Evolutionary conservation across 108 stramenopile genomes (phyloP).

Genomic region (Nannochloropsis oceanica): DNA sequence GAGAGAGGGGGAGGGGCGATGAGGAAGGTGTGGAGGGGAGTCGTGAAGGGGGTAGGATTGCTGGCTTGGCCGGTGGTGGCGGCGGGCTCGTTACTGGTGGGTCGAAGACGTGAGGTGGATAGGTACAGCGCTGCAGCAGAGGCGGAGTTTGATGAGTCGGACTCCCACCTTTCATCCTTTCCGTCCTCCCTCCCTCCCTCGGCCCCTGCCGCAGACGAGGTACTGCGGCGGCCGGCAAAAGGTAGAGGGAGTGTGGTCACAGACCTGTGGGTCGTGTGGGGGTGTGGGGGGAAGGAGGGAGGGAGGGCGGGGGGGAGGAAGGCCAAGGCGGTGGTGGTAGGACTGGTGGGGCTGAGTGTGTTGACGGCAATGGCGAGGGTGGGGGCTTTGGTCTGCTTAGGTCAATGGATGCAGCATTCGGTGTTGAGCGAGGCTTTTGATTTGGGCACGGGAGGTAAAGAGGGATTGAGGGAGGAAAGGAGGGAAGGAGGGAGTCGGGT

Average conservation of each 20-base stretch:
- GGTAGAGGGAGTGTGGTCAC: not conserved
- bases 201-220: not conserved
- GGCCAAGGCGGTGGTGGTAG: not conserved
- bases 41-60: not conserved
- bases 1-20: not conserved
- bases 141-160: not conserved
- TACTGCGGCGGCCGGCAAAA: not conserved
- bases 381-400: not conserved
- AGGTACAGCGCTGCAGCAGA: not conserved
- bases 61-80: not conserved
- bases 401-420: not conserved
- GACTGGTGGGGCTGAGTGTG: not conserved
- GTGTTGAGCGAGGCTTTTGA: not conserved
- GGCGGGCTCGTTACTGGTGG: not conserved
- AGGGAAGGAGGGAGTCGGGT: not conserved
- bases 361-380: not conserved
- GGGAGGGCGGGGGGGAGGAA: not conserved
- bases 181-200: not conserved
- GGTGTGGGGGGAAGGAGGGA: not conserved
- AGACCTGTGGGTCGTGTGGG: not conserved
- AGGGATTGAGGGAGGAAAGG: not conserved
- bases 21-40: not conserved
- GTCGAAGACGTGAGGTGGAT: not conserved
- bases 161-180: not conserved
- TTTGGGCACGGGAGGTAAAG: not conserved